phyloP scores from a whole-genome alignment of 805 yeast genomes.

The Pichia paraexigua region DNA sequence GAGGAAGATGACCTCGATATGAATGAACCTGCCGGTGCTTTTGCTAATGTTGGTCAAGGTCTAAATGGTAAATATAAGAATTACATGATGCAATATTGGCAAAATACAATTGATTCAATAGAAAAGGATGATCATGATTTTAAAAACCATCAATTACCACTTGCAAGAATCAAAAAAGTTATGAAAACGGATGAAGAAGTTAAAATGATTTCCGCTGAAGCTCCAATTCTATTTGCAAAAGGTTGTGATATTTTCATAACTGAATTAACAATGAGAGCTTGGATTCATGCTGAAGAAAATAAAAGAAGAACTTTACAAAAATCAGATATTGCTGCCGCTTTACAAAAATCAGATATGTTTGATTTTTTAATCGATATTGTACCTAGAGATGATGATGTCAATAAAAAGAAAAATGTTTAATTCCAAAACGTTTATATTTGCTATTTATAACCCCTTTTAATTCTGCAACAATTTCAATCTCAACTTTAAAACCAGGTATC shows the following conservation, averaged over 20 bases:
- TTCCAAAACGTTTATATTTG: not conserved
- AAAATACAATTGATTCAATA: slow-evolving; percentile 82
- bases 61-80: slow-evolving; percentile 73
- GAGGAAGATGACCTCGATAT: slow-evolving; percentile 19
- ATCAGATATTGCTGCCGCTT: slow-evolving; percentile 90
- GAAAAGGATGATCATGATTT: slow-evolving; percentile 87
- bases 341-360: slow-evolving; percentile 93
- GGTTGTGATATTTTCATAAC: slow-evolving; percentile 97
- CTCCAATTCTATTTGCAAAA: slow-evolving; percentile 94
- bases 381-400: slow-evolving; percentile 77
- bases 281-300: slow-evolving; percentile 97
- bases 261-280: slow-evolving; percentile 95
- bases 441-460: slow-evolving; percentile 5
- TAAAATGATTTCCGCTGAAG: slow-evolving; percentile 96
- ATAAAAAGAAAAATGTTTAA: slow-evolving; percentile 12
- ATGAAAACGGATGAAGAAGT: slow-evolving; percentile 98
- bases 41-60: slow-evolving; percentile 86
- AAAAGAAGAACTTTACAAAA: slow-evolving; percentile 91
- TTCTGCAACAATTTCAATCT: slow-evolving; percentile 37
- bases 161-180: slow-evolving; percentile 93
- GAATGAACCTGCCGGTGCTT: slow-evolving; percentile 31
- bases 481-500: slow-evolving; percentile 36
- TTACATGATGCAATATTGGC: slow-evolving; percentile 96
- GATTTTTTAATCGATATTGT: slow-evolving; percentile 94
- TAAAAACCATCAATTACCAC: slow-evolving; percentile 88